Evolutionary conservation across 176 grass and related monocot species (phyloP), one percentile per base, ranked within the genome.

Genomic region (Hsuehochloa calcarea): DNA sequence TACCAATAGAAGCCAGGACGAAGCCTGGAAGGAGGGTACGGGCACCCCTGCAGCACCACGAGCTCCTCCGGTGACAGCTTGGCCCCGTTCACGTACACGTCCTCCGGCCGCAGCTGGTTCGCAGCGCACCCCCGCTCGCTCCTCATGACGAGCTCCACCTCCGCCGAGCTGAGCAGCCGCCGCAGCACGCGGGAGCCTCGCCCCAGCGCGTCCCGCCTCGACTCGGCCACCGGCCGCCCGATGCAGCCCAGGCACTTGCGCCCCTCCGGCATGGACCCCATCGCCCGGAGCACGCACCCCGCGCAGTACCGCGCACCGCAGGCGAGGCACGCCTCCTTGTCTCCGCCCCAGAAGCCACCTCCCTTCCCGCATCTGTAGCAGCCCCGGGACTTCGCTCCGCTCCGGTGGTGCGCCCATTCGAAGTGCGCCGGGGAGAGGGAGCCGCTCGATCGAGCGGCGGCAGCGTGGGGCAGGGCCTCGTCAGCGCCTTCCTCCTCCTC

Each of bases 221-320:
- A 68, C 85, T 99, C 96, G 55, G 78, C 75, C 70, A 99, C 82
- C 0, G 97, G 93, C 25, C 41, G 58, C 11, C 93, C 92, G 15
- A 99, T 96, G 92, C 97, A 99, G 10, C 40, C 31, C 8, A 92
- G 52, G 61, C 93, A 99, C 73, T 99, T 96, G 68, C 97, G 86
- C 0, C 97, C 93, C 84, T 99, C 91, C 1, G 90, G 97, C 97
- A 99, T 99, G 80, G 97, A 99, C 11, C 97, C 91, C 97, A 99
- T 99, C 54, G 82, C 89, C n/a, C 84, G 74, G 72, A 99, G 81
- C 17, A 99, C 68, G 51, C 97, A 99, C 2, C 70, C 84, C 2
- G 65, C 27, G 41, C 97, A 99, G 82, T 96, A 99, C 26, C 90
- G 88, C n/a, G 91, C 93, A 3, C 85, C 91, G 70, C 97, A 99